phyloP scores from a whole-genome alignment of 768 basidiomycete species.

The Naganishia onofrii region DNA sequence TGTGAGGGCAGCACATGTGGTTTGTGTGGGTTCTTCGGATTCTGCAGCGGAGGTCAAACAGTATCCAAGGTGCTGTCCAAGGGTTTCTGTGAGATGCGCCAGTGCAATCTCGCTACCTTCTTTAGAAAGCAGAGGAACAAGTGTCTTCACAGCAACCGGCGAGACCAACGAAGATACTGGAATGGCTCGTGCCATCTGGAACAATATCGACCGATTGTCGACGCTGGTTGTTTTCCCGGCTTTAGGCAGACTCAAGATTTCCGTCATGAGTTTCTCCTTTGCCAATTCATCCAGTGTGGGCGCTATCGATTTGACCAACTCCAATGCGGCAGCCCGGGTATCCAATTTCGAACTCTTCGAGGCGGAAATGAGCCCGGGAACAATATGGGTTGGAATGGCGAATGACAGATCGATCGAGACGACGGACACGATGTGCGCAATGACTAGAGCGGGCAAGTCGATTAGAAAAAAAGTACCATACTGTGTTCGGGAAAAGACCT shows the following conservation, averaged over 20 bases:
- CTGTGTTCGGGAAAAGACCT: slow-evolving; percentile 45
- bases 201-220: slow-evolving; percentile 78
- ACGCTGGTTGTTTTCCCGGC: slow-evolving; percentile 80
- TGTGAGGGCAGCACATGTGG: slow-evolving; percentile 58
- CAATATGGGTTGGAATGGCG: slow-evolving; percentile 64
- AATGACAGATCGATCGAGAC: slow-evolving; percentile 62
- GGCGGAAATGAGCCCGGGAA: slow-evolving; percentile 45
- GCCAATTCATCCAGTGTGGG: slow-evolving; percentile 43
- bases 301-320: slow-evolving; percentile 60
- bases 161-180: slow-evolving; percentile 59
- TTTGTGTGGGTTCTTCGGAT: slow-evolving; percentile 54
- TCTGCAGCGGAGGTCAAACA: slow-evolving; percentile 55
- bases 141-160: slow-evolving; percentile 54
- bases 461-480: too few relatives aligned
- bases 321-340: slow-evolving; percentile 61
- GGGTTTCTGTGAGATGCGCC: slow-evolving; percentile 58
- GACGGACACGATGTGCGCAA: slow-evolving; percentile 61
- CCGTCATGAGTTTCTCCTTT: slow-evolving; percentile 59
- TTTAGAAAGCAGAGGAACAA: slow-evolving; percentile 61
- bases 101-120: slow-evolving; percentile 73
- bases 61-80: slow-evolving; percentile 63
- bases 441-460: slow-evolving; percentile 53
- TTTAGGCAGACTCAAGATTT: slow-evolving; percentile 71
- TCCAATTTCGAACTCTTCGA: slow-evolving; percentile 63
- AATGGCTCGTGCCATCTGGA: slow-evolving; percentile 68